phyloP scores from a whole-genome alignment of 768 basidiomycete species.

The Gautieria morchelliformis region DNA sequence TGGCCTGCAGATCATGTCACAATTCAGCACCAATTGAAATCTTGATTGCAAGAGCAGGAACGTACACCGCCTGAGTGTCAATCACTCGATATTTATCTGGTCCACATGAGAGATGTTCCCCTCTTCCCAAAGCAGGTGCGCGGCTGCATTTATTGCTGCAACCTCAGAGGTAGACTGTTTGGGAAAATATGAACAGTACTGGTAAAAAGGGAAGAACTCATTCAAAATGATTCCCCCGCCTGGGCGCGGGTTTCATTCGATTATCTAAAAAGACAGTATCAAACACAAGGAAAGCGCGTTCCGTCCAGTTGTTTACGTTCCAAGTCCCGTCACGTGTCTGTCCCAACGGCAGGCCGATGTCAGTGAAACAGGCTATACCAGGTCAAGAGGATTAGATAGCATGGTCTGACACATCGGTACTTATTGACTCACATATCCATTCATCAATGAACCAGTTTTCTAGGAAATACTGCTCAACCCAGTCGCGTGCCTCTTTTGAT shows the following conservation, averaged over 20 bases:
- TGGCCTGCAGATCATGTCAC: background rate
- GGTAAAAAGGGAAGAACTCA: background rate
- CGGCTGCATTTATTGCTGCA: background rate
- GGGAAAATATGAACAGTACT: background rate
- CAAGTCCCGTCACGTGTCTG: constrained; percentile 11
- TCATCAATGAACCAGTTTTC: constrained; percentile 11
- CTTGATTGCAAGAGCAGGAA: too few species aligned
- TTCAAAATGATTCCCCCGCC: background rate
- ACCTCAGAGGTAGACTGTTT: background rate
- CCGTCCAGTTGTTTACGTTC: constrained; percentile 15
- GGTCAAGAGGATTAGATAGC: too few species aligned
- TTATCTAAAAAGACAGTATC: constrained; percentile 13
- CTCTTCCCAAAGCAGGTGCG: background rate
- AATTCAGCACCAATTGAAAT: background rate
- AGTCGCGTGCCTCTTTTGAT: background rate
- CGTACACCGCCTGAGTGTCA: background rate
- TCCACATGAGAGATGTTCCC: background rate
- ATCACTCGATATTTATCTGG: background rate
- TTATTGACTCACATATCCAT: constrained; percentile 4
- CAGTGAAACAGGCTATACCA: constrained; percentile 9
- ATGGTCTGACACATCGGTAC: too few species aligned
- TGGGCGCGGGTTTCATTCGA: constrained; percentile 2
- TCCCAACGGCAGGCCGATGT: constrained; percentile 10
- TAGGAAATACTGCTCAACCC: constrained; percentile 8
- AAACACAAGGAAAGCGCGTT: constrained; percentile 13